Evolutionary conservation across 75 land plant species (phyloP).

Genomic region (Adiantum capillusveneris): DNA sequence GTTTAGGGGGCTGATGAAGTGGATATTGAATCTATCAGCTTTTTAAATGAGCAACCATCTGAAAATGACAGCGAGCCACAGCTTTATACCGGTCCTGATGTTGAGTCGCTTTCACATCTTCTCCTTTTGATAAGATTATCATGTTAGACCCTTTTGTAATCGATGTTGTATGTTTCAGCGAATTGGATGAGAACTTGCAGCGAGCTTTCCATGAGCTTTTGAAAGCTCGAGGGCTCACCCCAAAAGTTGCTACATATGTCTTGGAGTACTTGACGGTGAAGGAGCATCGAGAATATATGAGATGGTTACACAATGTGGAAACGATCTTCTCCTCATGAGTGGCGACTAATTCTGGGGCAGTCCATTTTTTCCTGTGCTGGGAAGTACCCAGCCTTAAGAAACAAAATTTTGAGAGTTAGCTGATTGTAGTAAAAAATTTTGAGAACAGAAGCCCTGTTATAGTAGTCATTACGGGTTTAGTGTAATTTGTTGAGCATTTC

Average conservation of each 20-base stretch:
- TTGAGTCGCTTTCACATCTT: too few relatives aligned
- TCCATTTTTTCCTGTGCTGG: too few relatives aligned
- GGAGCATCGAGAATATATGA: conserved; percentile 26
- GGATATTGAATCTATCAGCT: background rate
- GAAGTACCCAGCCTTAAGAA: too few relatives aligned
- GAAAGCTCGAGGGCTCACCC: conserved; percentile 20
- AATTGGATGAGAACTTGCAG: conserved; percentile 25
- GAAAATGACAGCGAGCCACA: background rate
- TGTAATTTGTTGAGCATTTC: too few relatives aligned
- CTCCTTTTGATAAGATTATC: too few relatives aligned
- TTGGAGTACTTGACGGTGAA: conserved; percentile 22
- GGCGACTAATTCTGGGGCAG: too few relatives aligned
- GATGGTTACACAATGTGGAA: conserved; percentile 23
- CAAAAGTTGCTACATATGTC: conserved; percentile 15
- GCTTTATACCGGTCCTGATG: conserved; percentile 23
- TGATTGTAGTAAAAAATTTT: too few relatives aligned
- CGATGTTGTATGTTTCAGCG: conserved; percentile 3
- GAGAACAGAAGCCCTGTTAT: too few relatives aligned
- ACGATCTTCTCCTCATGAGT: conserved; percentile 17
- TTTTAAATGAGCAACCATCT: background rate
- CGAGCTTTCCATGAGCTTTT: conserved; percentile 19
- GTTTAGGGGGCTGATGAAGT: background rate
- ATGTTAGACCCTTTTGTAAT: too few relatives aligned
- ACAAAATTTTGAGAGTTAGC: too few relatives aligned
- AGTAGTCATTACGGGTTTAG: too few relatives aligned